These are phyloP conservation scores for Hypoxylon sp. DNA, from an alignment of 2,329 filamentous ascomycete species.

Conservation along the genomic window DNA sequence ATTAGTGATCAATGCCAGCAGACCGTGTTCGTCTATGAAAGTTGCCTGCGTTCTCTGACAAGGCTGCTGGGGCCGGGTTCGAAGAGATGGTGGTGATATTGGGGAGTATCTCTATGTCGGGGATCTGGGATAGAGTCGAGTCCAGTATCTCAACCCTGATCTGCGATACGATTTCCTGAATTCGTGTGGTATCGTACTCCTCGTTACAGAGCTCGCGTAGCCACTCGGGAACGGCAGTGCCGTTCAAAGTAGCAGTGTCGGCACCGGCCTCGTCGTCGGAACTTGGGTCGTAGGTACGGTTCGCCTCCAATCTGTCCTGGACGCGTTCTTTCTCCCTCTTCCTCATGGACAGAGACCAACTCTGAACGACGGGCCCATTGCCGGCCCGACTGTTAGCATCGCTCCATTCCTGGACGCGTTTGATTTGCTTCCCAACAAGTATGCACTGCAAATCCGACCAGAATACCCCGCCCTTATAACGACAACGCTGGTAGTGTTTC, in stretches of 20 bases:
- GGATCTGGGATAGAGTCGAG: constrained; percentile 56
- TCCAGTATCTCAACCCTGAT: constrained; percentile 53
- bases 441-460: constrained; percentile 70
- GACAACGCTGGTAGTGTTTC: constrained; percentile 81
- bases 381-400: constrained; percentile 53
- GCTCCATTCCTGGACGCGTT: constrained; percentile 70
- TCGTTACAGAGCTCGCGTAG: constrained; percentile 55
- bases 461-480: constrained; percentile 69
- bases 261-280: constrained; percentile 44
- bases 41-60: constrained; percentile 29
- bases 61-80: constrained; percentile 40
- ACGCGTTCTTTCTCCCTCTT: constrained; percentile 70
- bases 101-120: constrained; percentile 67
- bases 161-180: constrained; percentile 56
- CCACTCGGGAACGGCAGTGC: constrained; percentile 58
- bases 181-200: constrained; percentile 57
- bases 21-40: constrained; percentile 49
- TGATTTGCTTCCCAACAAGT: constrained; percentile 69
- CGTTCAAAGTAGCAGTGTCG: constrained; percentile 43
- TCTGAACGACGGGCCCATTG: constrained; percentile 56
- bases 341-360: constrained; percentile 69
- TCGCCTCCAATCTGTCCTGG: constrained; percentile 50
- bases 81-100: constrained; percentile 55
- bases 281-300: constrained; percentile 46
- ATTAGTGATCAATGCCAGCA: constrained; percentile 43